Conservation (phyloP, 352 stramenopile species). For the Phytophthora cajani region DNA sequence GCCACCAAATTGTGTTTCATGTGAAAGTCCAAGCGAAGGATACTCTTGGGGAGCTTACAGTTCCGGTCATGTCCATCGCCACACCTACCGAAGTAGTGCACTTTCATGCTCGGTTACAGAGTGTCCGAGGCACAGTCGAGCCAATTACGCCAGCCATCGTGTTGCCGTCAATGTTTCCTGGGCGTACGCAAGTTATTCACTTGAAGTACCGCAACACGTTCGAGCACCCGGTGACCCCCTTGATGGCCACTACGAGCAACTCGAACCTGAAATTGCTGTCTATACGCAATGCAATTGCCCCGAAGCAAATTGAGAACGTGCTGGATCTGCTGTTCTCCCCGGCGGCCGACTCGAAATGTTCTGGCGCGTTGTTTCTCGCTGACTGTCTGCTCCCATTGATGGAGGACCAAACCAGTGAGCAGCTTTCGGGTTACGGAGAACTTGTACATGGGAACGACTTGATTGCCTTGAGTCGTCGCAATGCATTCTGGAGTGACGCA, state of each 20-base stretch:
- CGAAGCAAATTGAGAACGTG: conserved; percentile 30
- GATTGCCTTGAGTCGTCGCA: conserved; percentile 38
- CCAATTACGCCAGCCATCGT: conserved; percentile 36
- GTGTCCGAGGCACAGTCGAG: conserved; percentile 40
- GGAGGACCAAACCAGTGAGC: conserved; percentile 24
- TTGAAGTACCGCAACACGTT: conserved; percentile 59
- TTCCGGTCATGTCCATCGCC: conserved; percentile 45
- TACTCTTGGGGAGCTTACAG: conserved; percentile 31
- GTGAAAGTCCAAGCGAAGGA: conserved; percentile 36
- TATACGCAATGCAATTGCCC: conserved; percentile 22
- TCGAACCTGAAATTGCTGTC: conserved; percentile 31
- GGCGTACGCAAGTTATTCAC: conserved; percentile 33
- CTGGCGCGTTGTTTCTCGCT: conserved; percentile 33
- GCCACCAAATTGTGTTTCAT: conserved; percentile 33
- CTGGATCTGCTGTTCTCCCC: conserved; percentile 47
- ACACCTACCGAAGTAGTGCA: conserved; percentile 51
- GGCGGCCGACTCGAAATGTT: conserved; percentile 35
- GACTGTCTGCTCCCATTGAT: conserved; percentile 45
- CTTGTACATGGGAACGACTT: conserved; percentile 42
- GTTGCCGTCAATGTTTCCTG: conserved; percentile 49
- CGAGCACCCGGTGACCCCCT: conserved; percentile 35
- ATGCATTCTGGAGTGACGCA: conserved; percentile 36
- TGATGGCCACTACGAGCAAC: conserved; percentile 23
- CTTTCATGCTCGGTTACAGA: conserved; percentile 38
- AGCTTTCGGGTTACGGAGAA: conserved; percentile 49